A percentile compares a stretch with the other conserved stretches of the same genome.
phyloP scores from a whole-genome alignment of 1,139 yeast species.

The Wickerhamiella infanticola region DNA sequence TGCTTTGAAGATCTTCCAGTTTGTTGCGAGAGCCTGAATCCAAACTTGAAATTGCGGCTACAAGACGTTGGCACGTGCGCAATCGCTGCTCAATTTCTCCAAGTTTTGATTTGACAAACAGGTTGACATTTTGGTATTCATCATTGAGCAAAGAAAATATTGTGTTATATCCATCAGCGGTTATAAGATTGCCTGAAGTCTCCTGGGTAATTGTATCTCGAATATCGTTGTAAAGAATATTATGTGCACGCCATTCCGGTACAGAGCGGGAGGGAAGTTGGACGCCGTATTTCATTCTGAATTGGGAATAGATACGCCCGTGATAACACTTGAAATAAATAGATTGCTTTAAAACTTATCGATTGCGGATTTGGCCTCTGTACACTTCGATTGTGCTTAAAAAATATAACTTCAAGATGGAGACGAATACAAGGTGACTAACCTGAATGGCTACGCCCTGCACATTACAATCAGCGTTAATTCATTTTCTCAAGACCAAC shows the following conservation, averaged over 20 bases:
- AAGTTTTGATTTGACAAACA: conserved; percentile 50
- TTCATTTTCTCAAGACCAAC: too few relatives aligned
- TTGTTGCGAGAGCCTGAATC: neutral
- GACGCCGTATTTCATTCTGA: conserved; percentile 67
- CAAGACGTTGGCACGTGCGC: conserved; percentile 26
- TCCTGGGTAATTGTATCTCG: conserved; percentile 56
- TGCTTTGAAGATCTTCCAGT: conserved; percentile 8
- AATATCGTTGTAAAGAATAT: conserved; percentile 67
- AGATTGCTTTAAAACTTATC: neutral
- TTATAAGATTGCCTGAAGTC: conserved; percentile 4
- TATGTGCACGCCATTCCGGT: conserved; percentile 77
- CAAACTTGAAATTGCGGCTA: conserved; percentile 20
- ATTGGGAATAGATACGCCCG: neutral
- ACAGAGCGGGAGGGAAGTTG: conserved; percentile 61
- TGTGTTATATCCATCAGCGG: conserved; percentile 36
- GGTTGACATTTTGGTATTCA: conserved; percentile 20
- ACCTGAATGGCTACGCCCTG: neutral
- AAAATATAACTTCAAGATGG: neutral
- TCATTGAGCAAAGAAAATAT: conserved; percentile 9
- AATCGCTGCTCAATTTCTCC: conserved; percentile 41
- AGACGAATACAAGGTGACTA: neutral
- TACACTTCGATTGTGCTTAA: neutral
- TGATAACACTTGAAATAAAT: neutral
- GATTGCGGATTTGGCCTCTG: neutral
- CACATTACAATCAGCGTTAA: neutral